Base-by-base conservation (phyloP, 31 red algal species). In the Porphyra umbilicalis region DNA sequence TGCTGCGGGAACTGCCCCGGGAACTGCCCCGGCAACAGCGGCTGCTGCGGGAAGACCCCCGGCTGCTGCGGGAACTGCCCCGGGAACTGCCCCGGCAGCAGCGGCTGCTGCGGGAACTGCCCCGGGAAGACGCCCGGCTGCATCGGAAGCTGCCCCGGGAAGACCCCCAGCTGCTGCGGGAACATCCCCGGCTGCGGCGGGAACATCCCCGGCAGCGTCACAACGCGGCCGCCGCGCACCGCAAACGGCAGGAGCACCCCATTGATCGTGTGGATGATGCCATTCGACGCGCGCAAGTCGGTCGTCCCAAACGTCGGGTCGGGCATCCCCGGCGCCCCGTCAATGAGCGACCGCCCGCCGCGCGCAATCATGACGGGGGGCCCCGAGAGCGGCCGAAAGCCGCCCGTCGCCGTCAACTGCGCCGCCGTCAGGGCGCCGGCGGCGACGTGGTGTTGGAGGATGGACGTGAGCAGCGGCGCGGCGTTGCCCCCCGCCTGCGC, bases 231-330 rank as follows among this genome's bases (percentile, higher is more conserved):
- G n/a, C n/a, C n/a, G n/a, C n/a, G n/a, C 67, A 74, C 15, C 14
- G 14, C 67, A 14, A 74, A 29, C 15, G 67, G 67, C 67, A 74
- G 67, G 67, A 74, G 67, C 67, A 74, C 67, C 67, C 67, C 15
- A 74, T 74, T 74, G 67, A 74, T 74, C 15, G 67, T 74, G 67
- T 74, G 67, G 67, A 74, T 74, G 67, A 29, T 74, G 67, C 67
- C 67, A 74, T 74, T 74, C 15, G 67, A 14, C 15, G 67, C 67
- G 29, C 29, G 15, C 15, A 74, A 16, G 67, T 74, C 29, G 15
- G 67, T 16, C 15, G 15, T 14, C 15, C 14, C 14, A 29, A 74
- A n/a, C 67, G 14, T 74, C 15, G 67, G 67, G 29, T 74, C 67
- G 67, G 29, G 15, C 15, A 16, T 74, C 15, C 29, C 67, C 67